phyloP scores from a whole-genome alignment of 495 filamentous ascomycete genomes.

The Penicillium taxi region DNA sequence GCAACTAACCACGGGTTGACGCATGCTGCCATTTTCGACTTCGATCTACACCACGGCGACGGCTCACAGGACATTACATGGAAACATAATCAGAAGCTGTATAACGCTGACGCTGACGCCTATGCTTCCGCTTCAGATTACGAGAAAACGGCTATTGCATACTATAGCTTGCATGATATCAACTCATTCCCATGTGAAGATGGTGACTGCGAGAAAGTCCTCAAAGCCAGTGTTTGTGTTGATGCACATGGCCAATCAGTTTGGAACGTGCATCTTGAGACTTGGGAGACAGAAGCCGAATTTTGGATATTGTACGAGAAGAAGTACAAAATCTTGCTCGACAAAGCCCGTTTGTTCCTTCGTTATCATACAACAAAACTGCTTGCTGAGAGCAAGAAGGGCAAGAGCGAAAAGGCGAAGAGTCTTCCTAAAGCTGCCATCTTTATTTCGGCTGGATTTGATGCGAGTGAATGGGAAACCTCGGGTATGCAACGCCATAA shows the following conservation, averaged over 20 bases:
- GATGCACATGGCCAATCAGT: slow-evolving; percentile 88
- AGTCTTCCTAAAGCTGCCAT: slow-evolving; percentile 74
- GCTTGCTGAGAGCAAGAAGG: slow-evolving; percentile 43
- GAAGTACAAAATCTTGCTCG: slow-evolving; percentile 64
- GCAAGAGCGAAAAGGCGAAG: too few species aligned
- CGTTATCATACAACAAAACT: slow-evolving; percentile 59
- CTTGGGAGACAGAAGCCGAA: slow-evolving; percentile 70
- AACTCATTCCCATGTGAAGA: slow-evolving; percentile 93
- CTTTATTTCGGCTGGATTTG: slow-evolving; percentile 92
- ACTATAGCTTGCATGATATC: slow-evolving; percentile 95
- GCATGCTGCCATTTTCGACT: slow-evolving; percentile 93
- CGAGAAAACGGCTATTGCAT: slow-evolving; percentile 82
- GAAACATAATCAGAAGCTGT: slow-evolving; percentile 64
- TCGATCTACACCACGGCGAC: slow-evolving; percentile 94
- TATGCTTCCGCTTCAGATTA: slow-evolving; percentile 58
- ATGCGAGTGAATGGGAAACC: slow-evolving; percentile 93
- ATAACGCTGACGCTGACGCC: slow-evolving; percentile 52
- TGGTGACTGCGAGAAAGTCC: slow-evolving; percentile 83
- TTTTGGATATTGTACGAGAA: slow-evolving; percentile 84
- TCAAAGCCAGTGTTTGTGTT: slow-evolving; percentile 83
- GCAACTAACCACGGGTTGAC: slow-evolving; percentile 74
- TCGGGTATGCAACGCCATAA: slow-evolving; percentile 87
- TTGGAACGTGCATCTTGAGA: slow-evolving; percentile 91
- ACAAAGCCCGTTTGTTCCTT: slow-evolving; percentile 73
- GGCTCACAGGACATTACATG: slow-evolving; percentile 90